These are phyloP conservation scores for Schizochytrium sp. DNA, from an alignment of 108 stramenopile species.

Conservation along the genomic window DNA sequence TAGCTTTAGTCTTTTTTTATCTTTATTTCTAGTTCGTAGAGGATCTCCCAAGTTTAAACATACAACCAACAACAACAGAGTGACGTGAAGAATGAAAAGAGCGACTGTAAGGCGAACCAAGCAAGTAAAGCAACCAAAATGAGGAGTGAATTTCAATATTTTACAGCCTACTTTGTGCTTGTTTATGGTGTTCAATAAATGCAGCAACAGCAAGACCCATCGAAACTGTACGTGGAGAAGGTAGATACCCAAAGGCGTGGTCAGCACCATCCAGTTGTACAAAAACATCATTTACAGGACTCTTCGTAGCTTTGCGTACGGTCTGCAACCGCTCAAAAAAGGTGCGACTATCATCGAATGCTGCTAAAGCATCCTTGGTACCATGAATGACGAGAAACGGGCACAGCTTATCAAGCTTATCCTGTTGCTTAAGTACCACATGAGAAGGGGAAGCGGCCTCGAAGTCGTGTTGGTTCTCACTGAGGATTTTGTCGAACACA, in stretches of 20 bases:
- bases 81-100: no score
- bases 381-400: constrained; percentile 41
- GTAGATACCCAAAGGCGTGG: constrained; percentile 41
- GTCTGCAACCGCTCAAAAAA: neutral
- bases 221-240: constrained; percentile 47
- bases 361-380: constrained; percentile 49
- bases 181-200: constrained; percentile 11
- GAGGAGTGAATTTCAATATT: no score
- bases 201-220: constrained; percentile 24
- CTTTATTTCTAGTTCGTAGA: no score
- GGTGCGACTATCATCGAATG: constrained; percentile 40
- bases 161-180: neutral
- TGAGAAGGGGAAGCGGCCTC: neutral
- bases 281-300: constrained; percentile 24
- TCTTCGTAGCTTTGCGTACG: constrained; percentile 29
- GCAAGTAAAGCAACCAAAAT: no score
- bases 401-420: constrained; percentile 12
- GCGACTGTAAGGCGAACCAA: no score
- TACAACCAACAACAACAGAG: no score
- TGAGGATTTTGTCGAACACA: neutral
- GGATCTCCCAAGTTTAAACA: no score
- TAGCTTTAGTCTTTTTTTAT: no score
- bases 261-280: constrained; percentile 44
- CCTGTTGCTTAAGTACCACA: neutral
- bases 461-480: neutral